Evolutionary conservation across 352 stramenopile genomes (phyloP).

Genomic region (Phytophthora litchii): DNA sequence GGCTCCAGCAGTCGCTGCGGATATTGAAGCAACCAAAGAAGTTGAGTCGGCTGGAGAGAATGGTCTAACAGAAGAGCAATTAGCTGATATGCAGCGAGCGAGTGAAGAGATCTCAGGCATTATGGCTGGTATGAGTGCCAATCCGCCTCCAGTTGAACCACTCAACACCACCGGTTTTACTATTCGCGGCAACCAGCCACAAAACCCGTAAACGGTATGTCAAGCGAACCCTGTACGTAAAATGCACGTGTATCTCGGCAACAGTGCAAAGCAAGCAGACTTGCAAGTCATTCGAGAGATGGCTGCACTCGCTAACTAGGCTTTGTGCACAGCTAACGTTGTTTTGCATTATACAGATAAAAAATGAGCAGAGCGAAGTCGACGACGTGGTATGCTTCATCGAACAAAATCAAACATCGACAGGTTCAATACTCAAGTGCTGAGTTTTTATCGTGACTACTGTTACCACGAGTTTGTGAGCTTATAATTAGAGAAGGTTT

Average conservation of each 20-base stretch:
- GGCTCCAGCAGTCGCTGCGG: constrained; percentile 24
- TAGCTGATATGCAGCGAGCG: constrained; percentile 27
- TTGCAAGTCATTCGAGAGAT: neutral
- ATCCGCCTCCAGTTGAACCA: constrained; percentile 8
- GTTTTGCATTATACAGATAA: constrained; percentile 17
- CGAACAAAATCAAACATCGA: constrained; percentile 14
- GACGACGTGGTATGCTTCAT: constrained; percentile 8
- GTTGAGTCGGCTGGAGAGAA: constrained; percentile 3
- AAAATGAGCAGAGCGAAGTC: constrained; percentile 1
- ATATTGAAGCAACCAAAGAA: constrained; percentile 21
- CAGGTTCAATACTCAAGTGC: neutral
- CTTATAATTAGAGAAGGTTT: constrained; percentile 33
- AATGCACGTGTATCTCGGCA: constrained; percentile 1
- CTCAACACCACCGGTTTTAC: constrained; percentile 30
- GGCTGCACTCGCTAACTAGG: neutral
- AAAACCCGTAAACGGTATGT: constrained; percentile 22
- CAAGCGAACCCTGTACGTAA: constrained; percentile 1
- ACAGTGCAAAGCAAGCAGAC: constrained; percentile 2
- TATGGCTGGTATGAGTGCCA: constrained; percentile 29
- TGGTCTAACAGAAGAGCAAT: constrained; percentile 10
- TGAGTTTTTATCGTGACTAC: neutral
- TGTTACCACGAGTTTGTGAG: constrained; percentile 12
- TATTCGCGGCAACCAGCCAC: constrained; percentile 29
- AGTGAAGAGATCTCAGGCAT: constrained; percentile 35
- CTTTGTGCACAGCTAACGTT: constrained; percentile 8